Conservation (phyloP, 2,329 filamentous ascomycete species). For the Arthrobotrys musiformis region DNA sequence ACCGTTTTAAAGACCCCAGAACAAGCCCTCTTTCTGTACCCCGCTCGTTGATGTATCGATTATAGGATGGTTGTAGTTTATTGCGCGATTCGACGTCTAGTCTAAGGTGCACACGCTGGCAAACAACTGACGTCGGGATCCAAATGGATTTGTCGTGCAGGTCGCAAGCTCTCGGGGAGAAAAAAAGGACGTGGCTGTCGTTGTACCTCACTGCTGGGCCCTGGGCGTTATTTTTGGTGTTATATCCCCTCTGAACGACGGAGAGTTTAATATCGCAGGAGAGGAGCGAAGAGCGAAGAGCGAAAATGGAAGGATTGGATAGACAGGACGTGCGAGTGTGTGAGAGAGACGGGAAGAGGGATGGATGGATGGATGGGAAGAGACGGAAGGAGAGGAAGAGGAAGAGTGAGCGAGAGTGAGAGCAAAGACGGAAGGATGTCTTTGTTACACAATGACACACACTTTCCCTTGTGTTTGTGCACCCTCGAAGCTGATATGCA, state of each 20-base stretch:
- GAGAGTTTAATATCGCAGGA: slow-evolving; percentile 5
- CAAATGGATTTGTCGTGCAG: not conserved
- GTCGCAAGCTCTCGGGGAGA: not conserved
- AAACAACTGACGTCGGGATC: not conserved
- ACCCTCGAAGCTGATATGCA: not conserved
- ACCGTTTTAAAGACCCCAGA: not conserved
- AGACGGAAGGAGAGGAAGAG: not conserved
- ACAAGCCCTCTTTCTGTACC: slow-evolving; percentile 2
- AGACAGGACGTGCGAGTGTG: not conserved
- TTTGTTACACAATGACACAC: slow-evolving; percentile 55
- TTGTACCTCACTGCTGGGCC: slow-evolving; percentile 17
- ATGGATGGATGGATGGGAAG: not conserved
- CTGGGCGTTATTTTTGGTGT: slow-evolving; percentile 1
- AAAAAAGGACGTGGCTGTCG: slow-evolving; percentile 13
- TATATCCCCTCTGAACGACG: slow-evolving; percentile 23
- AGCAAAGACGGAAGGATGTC: not conserved
- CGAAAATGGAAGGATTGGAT: not conserved
- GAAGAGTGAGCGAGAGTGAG: not conserved
- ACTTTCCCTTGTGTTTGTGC: slow-evolving; percentile 14
- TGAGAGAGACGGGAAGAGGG: not conserved
- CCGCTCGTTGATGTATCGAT: slow-evolving; percentile 16
- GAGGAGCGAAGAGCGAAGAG: not conserved
- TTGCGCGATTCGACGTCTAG: not conserved
- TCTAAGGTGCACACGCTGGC: not conserved
- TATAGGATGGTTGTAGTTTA: not conserved